Evolutionary conservation across 2,329 filamentous ascomycete species (phyloP).

Genomic region (Colletotrichum sp.): DNA sequence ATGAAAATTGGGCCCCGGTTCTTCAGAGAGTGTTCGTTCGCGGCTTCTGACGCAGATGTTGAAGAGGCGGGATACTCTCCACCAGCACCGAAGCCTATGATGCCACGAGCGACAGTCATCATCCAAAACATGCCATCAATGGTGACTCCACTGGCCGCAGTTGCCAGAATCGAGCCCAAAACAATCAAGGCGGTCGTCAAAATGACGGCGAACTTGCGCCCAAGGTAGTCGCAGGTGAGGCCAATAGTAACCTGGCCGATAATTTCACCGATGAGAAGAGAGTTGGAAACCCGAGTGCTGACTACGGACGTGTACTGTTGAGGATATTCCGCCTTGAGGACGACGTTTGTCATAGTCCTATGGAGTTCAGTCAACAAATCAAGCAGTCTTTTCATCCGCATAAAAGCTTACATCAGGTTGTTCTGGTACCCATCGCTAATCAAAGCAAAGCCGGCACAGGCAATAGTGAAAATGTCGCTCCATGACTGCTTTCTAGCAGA

Average conservation of each 20-base stretch:
- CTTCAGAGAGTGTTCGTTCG: conserved; percentile 47
- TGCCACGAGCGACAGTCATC: conserved; percentile 52
- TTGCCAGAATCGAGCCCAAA: conserved; percentile 50
- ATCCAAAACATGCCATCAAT: conserved; percentile 58
- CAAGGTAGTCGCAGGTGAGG: conserved; percentile 52
- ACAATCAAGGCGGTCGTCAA: conserved; percentile 52
- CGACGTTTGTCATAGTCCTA: conserved; percentile 33
- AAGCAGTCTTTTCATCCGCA: background rate
- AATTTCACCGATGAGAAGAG: conserved; percentile 47
- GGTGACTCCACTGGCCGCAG: conserved; percentile 48
- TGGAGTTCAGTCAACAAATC: background rate
- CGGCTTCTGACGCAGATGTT: conserved; percentile 50
- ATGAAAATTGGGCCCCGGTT: conserved; percentile 47
- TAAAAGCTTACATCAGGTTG: conserved; percentile 32
- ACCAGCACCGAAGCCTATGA: conserved; percentile 52
- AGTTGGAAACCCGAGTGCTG: conserved; percentile 46
- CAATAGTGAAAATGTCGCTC: conserved; percentile 32
- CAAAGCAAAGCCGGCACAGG: conserved; percentile 36
- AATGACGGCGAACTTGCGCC: conserved; percentile 52
- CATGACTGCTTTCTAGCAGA: conserved; percentile 22
- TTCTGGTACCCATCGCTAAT: conserved; percentile 42
- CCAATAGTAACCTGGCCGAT: conserved; percentile 44
- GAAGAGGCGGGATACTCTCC: conserved; percentile 54
- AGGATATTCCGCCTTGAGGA: conserved; percentile 36
- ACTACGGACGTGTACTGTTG: conserved; percentile 38